Evolutionary conservation across 768 basidiomycete species (phyloP).

Genomic region (Mycena belliarum): DNA sequence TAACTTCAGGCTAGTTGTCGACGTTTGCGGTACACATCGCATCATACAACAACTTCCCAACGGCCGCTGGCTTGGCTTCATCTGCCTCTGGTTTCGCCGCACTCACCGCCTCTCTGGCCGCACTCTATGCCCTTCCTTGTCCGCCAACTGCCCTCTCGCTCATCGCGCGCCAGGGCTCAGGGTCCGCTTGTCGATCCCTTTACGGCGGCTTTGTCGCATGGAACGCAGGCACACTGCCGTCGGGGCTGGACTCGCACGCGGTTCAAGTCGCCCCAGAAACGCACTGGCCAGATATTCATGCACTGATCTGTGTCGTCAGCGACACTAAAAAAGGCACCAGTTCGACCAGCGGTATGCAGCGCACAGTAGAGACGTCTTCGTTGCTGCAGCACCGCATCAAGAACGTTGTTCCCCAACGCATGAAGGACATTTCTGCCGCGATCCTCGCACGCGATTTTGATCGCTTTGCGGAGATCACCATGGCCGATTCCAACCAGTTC

Average conservation of each 20-base stretch:
- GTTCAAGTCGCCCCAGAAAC: slow-evolving; percentile 79
- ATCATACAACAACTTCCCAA: slow-evolving; percentile 98
- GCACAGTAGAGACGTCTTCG: slow-evolving; percentile 88
- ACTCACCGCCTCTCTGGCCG: slow-evolving; percentile 84
- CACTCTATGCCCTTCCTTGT: slow-evolving; percentile 80
- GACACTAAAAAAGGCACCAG: slow-evolving; percentile 97
- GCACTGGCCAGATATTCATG: slow-evolving; percentile 96
- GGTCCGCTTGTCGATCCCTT: slow-evolving; percentile 96
- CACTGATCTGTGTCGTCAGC: slow-evolving; percentile 94
- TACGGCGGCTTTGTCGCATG: slow-evolving; percentile 98
- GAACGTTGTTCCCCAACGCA: slow-evolving; percentile 83
- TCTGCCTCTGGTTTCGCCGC: slow-evolving; percentile 98
- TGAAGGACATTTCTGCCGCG: slow-evolving; percentile 79
- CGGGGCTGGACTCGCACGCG: slow-evolving; percentile 87
- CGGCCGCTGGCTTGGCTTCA: slow-evolving; percentile 95
- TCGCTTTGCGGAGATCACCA: slow-evolving; percentile 86
- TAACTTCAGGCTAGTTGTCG: slow-evolving; percentile 53
- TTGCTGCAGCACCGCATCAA: slow-evolving; percentile 89
- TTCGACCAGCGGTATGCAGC: slow-evolving; percentile 96
- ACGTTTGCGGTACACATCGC: slow-evolving; percentile 79
- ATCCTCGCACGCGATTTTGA: slow-evolving; percentile 84
- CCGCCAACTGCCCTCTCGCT: slow-evolving; percentile 82
- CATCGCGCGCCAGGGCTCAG: slow-evolving; percentile 96
- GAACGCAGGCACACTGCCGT: slow-evolving; percentile 67
- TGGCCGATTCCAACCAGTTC: slow-evolving; percentile 98